Evolutionary conservation across 1,284 basidiomycete genomes (phyloP), one percentile per base, ranked within the genome.

Genomic region (Phylloporus gajari): DNA sequence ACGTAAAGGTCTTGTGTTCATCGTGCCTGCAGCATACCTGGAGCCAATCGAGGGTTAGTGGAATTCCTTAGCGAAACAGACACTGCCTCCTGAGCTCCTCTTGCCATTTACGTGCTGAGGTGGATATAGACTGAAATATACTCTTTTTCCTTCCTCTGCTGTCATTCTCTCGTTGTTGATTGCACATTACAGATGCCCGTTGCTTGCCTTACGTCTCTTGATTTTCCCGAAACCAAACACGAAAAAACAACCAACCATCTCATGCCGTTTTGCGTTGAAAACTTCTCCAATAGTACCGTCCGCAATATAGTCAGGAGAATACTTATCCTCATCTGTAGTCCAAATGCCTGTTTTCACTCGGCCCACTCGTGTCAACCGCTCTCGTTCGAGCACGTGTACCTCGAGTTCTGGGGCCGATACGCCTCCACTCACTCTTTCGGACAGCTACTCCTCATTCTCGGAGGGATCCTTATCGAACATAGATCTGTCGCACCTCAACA

Each of bases 11-110:
- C 84, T 91, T 72, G 91, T 97, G 71, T 94, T 94, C 84, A 91
- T 97, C 78, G 95, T 97, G 6, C 97, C 97, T 63, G 95, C 95
- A 58, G 91, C 92, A 27, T 98, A 97, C 81, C 83, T 98, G 81
- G 94, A 97, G 83, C 82, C 93, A 77, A 86, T 87, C 78, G 91
- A 93, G 89, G 95, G 95, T 96, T 92, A 96, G 95, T 96, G 83
- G 74, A 79, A 82, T 80, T 75, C 81, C 51, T 76, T 79, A 70
- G 69, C 62, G 32, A 68, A 65, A 70, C 64, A 70, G 63, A 66
- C 81, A 75, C 77, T 80, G 83, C 81, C 63, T 61, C 86, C 87
- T 88, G 85, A 87, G 86, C 90, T 83, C 85, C 84, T 84, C 84
- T 91, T 87, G 88, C 84, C n/a, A n/a, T 83, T 84, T 85, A 80